phyloP scores from a whole-genome alignment of 2,329 filamentous ascomycete species.

The Dendryphion nanum region DNA sequence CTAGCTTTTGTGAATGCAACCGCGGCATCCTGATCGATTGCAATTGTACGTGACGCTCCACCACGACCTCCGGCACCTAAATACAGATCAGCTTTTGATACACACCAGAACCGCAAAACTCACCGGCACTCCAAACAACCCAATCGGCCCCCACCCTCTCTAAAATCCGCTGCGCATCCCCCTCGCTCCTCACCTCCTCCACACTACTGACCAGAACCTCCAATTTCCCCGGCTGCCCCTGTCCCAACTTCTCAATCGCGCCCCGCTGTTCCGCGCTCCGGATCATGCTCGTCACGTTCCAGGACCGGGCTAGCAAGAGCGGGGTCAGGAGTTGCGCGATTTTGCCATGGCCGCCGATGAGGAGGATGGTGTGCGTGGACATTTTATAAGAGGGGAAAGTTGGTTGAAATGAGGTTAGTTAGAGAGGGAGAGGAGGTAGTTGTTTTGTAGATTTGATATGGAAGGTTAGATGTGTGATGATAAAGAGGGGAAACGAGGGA shows the following conservation, averaged over 20 bases:
- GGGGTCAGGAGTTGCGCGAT: constrained; percentile 73
- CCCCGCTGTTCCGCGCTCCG: constrained; percentile 67
- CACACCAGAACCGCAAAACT: constrained; percentile 10
- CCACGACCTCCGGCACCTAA: constrained; percentile 57
- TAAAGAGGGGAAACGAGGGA: not conserved
- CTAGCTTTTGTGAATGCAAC: constrained; percentile 54
- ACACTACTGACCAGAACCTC: constrained; percentile 69
- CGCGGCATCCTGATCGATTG: constrained; percentile 55
- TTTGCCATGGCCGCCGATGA: constrained; percentile 82
- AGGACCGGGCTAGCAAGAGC: constrained; percentile 69
- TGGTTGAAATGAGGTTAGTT: too few species aligned
- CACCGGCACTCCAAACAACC: constrained; percentile 68
- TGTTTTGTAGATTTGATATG: too few species aligned
- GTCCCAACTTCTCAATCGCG: constrained; percentile 62
- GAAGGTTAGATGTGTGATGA: too few species aligned
- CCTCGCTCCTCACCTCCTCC: constrained; percentile 65
- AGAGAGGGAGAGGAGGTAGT: too few species aligned
- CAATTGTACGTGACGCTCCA: constrained; percentile 49
- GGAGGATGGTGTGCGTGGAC: constrained; percentile 51
- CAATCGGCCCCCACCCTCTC: constrained; percentile 62
- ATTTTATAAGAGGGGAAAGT: constrained; percentile 13
- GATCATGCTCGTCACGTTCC: constrained; percentile 77
- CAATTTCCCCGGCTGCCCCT: constrained; percentile 61
- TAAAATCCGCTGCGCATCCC: constrained; percentile 62
- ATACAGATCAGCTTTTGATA: too few species aligned